Conservation (phyloP, 1,284 basidiomycete genomes). For the Malassezia cuniculi region DNA sequence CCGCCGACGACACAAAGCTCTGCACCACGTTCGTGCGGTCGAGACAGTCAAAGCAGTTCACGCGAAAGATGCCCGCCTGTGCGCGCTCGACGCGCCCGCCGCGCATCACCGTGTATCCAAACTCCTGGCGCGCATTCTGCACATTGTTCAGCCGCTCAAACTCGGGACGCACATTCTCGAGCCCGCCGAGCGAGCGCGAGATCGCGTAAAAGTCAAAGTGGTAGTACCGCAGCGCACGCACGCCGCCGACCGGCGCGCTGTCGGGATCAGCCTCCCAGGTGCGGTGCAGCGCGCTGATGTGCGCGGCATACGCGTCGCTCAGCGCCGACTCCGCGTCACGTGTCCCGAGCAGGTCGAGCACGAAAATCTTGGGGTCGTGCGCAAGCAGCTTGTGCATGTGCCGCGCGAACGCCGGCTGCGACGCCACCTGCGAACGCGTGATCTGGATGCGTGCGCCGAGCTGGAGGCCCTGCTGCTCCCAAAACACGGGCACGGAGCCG, state of each 20-base stretch:
- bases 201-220: slow-evolving; percentile 88
- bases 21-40: slow-evolving; percentile 98
- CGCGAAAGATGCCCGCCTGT: slow-evolving; percentile 80
- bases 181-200: slow-evolving; percentile 62
- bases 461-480: slow-evolving; percentile 86
- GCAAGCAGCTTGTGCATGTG: slow-evolving; percentile 65
- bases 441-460: slow-evolving; percentile 35
- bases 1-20: slow-evolving; percentile 49
- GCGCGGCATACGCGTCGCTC: slow-evolving; percentile 58
- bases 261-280: slow-evolving; percentile 10
- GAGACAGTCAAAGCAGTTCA: slow-evolving; percentile 89
- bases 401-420: slow-evolving; percentile 86
- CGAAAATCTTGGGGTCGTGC: slow-evolving; percentile 33
- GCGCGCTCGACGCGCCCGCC: slow-evolving; percentile 30
- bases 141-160: slow-evolving; percentile 51
- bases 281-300: slow-evolving; percentile 9
- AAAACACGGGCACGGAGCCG: slow-evolving; percentile 72
- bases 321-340: slow-evolving; percentile 74
- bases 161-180: slow-evolving; percentile 70
- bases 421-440: slow-evolving; percentile 70
- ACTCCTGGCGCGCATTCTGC: slow-evolving; percentile 56
- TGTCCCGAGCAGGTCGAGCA: slow-evolving; percentile 40
- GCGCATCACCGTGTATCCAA: slow-evolving; percentile 62
- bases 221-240: slow-evolving; percentile 2
- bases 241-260: slow-evolving; percentile 13